Evolutionary conservation across 345 rosid species (phyloP).

Genomic region (Aurinia saxatilis): DNA sequence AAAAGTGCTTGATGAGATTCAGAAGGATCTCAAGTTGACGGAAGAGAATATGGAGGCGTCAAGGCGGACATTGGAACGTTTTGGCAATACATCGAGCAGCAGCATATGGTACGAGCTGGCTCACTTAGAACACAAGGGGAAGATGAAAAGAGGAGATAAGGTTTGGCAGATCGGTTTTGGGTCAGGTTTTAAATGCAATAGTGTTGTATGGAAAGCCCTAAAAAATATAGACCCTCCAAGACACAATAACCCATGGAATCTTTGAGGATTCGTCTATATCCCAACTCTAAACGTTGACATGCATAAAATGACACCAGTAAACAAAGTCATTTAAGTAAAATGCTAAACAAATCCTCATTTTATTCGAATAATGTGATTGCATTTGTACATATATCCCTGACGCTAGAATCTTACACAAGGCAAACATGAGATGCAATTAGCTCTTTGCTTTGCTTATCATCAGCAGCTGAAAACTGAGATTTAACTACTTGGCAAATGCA

Average conservation of each 20-base stretch:
- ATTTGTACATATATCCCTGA: conserved; percentile 7
- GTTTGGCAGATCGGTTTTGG: conserved; percentile 64
- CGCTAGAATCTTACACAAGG: conserved; percentile 45
- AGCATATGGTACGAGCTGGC: conserved; percentile 72
- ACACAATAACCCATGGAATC: conserved; percentile 45
- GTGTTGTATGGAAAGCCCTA: conserved; percentile 62
- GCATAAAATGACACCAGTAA: not conserved
- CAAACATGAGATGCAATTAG: conserved; percentile 59
- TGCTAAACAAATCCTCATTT: not conserved
- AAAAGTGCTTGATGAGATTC: conserved; percentile 50
- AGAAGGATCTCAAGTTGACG: conserved; percentile 51
- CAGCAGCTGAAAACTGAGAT: conserved; percentile 24
- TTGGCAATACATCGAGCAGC: conserved; percentile 74
- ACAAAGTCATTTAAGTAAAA: not conserved
- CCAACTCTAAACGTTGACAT: not conserved
- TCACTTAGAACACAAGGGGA: conserved; percentile 46
- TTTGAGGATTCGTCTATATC: conserved; percentile 1
- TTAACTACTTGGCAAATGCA: not conserved
- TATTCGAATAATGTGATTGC: not conserved
- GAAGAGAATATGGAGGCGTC: conserved; percentile 69
- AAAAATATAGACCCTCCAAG: conserved; percentile 29
- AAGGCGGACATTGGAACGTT: conserved; percentile 46
- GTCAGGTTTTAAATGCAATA: conserved; percentile 68
- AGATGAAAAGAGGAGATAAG: conserved; percentile 44
- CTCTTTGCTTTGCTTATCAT: conserved; percentile 65